Evolutionary conservation across 352 stramenopile genomes (phyloP), one percentile per base, ranked within the genome.

Genomic region (Phytophthora foliorum): DNA sequence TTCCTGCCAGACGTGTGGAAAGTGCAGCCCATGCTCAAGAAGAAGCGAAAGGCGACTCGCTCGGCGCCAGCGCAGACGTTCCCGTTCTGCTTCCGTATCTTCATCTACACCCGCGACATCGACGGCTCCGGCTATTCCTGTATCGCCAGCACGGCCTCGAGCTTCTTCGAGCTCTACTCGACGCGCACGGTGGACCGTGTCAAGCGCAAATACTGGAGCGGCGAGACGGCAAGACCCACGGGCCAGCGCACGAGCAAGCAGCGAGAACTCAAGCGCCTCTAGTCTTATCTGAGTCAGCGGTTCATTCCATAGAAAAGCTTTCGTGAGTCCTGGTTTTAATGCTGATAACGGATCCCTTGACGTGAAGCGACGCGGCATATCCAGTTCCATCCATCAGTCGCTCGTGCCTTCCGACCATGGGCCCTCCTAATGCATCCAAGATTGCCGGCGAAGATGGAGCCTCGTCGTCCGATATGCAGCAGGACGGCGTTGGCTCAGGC

Each of bases 1-100:
- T 96, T 96, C 54, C 49, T 94, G 31, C 88, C 88, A 2, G 88
- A 96, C 53, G 88, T 96, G 50, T 96, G 88, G 88, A 96, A 96
- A 57, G 85, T 96, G 41, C 86, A 94, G 69, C 86, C 88, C 36
- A 92, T 93, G 82, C 75, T 96, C 44, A 93, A 94, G 71, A 96
- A 96, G 74, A 96, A 96, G 70, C 86, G 88, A 76, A 96, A 96
- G 64, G 86, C 88, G 17, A 96, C 88, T 46, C 83, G 86, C 21
- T 93, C 88, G 14, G 74, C 78, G 2, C 88, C 88, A 0, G 88
- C 84, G n/a, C 86, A 96, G 69, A 92, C 85, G 44, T 96, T 94
- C 58, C 88, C 88, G 6, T 96, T 96, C 57, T 96, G 88, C 70
- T 96, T 94, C 58, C 86, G 86, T 44, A 75, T 96, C 17, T 91